These are phyloP conservation scores for Bombardia bombarda DNA, from an alignment of 495 filamentous ascomycete species.

Conservation along the genomic window DNA sequence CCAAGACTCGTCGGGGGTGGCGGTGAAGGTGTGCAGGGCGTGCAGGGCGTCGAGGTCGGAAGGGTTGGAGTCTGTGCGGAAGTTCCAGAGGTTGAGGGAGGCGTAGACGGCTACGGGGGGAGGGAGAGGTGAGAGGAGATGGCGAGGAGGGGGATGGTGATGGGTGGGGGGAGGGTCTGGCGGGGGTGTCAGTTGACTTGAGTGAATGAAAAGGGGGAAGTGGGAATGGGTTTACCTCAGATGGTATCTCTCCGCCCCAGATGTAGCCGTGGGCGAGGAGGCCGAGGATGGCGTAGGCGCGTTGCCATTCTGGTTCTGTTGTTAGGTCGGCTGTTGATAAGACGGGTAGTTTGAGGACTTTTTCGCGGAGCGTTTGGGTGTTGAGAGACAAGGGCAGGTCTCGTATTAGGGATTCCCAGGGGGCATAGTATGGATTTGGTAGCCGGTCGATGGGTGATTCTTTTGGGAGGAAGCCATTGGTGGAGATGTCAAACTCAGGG, in stretches of 20 bases:
- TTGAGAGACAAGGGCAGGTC: constrained; percentile 62
- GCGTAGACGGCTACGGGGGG: constrained; percentile 90
- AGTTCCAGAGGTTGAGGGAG: constrained; percentile 87
- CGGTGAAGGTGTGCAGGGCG: constrained; percentile 80
- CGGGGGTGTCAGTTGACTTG: background rate
- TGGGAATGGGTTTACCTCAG: constrained; percentile 18
- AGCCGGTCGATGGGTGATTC: constrained; percentile 59
- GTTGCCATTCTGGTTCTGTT: constrained; percentile 71
- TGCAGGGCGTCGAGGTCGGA: constrained; percentile 65
- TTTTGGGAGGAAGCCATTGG: constrained; percentile 69
- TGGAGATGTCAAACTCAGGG: constrained; percentile 18
- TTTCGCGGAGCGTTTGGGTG: constrained; percentile 54
- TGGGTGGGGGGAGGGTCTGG: constrained; percentile 57
- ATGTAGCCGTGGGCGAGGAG: constrained; percentile 85
- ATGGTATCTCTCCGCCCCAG: constrained; percentile 42
- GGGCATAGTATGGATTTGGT: constrained; percentile 67
- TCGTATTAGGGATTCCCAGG: constrained; percentile 67
- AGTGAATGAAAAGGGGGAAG: background rate
- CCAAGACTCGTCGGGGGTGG: constrained; percentile 91
- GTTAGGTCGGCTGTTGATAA: constrained; percentile 57
- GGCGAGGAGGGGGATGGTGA: constrained; percentile 72
- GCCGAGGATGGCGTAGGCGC: constrained; percentile 71
- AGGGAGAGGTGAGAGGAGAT: constrained; percentile 72
- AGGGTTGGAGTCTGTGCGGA: constrained; percentile 43
- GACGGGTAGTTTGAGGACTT: constrained; percentile 62